Base-by-base conservation (phyloP, 2,329 filamentous ascomycete genomes). In the Sporothrix brunneoviolacea region DNA sequence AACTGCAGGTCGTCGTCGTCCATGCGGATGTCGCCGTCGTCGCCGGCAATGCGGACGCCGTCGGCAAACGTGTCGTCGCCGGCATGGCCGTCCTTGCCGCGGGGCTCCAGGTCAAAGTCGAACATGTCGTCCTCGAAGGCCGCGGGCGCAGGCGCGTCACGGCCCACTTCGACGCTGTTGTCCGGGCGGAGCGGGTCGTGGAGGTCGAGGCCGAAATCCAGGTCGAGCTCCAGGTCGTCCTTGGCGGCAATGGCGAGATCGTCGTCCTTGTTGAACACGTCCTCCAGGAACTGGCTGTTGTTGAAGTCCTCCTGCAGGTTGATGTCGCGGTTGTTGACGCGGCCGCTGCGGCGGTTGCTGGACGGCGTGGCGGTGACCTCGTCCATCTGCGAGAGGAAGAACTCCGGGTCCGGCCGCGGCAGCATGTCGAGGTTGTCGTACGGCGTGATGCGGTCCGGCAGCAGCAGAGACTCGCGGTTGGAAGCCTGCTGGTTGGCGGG, bases 361-460 rank as follows among this genome's bases (percentile, higher is more conserved):
- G 76, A 64, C 19, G 77, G 77, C 9, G 73, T 69, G 18, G 76
- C 68, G 6, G 76, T 73, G 35, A 76, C 74, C 55, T 82, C 82
- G 39, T 87, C 81, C 53, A 87, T 78, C 62, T 88, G 84, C 10
- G 87, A 84, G 48, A 96, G 72, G 8, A 96, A 78, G 66, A 94
- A 84, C 32, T 87, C 88, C 5, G 90, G 86, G 69, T 96, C 91
- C 8, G 90, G 90, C 56, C 93, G 87, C 28, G 95, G 88, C 21
- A 95, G 77, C 53, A 84, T 70, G 56, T 84, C 81, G 40, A 84
- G 73, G 60, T 84, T 84, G 64, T 98, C 93, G 54, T 93, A 87
- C 55, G 94, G 90, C 10, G 93, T 97, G 58, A 98, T 86, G 48
- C 86, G 84, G 71, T 98, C 93, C 7, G 91, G 90, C 49, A 98